Conservation (phyloP, 768 basidiomycete species). For the Coprinellus aureogranulatus region DNA sequence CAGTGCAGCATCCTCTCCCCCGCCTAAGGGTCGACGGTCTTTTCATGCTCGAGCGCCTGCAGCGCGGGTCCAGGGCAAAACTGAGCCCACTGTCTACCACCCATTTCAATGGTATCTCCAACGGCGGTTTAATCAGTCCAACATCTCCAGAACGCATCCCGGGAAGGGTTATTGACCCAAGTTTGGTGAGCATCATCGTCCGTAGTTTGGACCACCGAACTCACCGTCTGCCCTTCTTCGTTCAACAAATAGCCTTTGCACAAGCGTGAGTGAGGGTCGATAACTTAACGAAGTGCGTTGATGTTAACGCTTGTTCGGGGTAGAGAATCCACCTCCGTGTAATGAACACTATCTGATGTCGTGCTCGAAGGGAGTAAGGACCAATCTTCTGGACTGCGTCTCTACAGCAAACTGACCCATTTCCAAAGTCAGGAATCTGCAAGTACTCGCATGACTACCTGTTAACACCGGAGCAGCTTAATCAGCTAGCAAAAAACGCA, state of each 20-base stretch:
- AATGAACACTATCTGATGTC: slow-evolving; percentile 82
- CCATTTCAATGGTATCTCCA: slow-evolving; percentile 32
- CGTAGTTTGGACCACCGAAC: not conserved
- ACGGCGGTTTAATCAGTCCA: slow-evolving; percentile 65
- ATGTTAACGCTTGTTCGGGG: slow-evolving; percentile 5
- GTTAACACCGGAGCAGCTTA: slow-evolving; percentile 68
- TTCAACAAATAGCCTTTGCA: slow-evolving; percentile 59
- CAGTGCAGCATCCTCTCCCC: slow-evolving; percentile 50
- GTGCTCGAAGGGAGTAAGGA: slow-evolving; percentile 72
- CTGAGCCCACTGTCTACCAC: slow-evolving; percentile 46
- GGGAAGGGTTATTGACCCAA: slow-evolving; percentile 57
- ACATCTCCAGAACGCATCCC: slow-evolving; percentile 53
- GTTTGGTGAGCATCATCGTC: slow-evolving; percentile 44
- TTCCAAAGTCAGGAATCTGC: slow-evolving; percentile 55
- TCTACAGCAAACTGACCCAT: slow-evolving; percentile 14
- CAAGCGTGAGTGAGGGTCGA: slow-evolving; percentile 55
- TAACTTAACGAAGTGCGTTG: not conserved
- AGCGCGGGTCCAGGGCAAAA: slow-evolving; percentile 31
- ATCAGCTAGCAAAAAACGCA: slow-evolving; percentile 68
- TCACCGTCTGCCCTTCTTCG: slow-evolving; percentile 3
- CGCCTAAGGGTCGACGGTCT: slow-evolving; percentile 52
- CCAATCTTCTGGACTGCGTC: slow-evolving; percentile 6
- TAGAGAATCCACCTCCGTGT: slow-evolving; percentile 82
- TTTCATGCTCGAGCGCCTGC: slow-evolving; percentile 42
- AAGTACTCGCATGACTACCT: slow-evolving; percentile 84